These are phyloP conservation scores for Plectosphaerella cucumerina DNA, from an alignment of 2,329 filamentous ascomycete species.

Conservation along the genomic window DNA sequence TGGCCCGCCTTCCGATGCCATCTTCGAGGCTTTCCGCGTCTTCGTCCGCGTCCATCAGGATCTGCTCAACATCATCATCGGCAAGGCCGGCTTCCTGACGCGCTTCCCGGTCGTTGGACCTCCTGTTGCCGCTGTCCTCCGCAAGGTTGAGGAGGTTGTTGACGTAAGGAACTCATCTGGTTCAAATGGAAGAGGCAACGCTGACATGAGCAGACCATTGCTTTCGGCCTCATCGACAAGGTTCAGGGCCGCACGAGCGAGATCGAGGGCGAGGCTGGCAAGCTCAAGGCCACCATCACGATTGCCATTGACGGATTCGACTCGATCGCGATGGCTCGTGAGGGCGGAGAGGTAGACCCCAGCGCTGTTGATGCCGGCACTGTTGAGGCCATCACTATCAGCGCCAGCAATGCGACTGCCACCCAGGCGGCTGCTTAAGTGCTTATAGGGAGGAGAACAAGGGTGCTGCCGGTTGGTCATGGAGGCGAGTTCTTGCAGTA, in stretches of 20 bases:
- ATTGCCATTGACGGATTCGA: background rate
- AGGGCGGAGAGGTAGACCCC: too few species aligned
- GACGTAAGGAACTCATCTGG: slow-evolving; percentile 16
- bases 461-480: too few species aligned
- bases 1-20: slow-evolving; percentile 9
- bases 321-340: background rate
- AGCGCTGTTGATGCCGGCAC: too few species aligned
- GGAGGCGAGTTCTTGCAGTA: too few species aligned
- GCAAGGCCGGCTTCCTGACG: slow-evolving; percentile 23
- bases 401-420: too few species aligned
- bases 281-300: background rate
- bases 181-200: background rate
- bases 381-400: too few species aligned
- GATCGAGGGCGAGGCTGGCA: background rate
- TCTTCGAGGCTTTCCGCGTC: slow-evolving; percentile 22
- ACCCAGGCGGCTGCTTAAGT: too few species aligned
- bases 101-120: slow-evolving; percentile 21
- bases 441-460: too few species aligned
- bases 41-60: slow-evolving; percentile 24
- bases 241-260: slow-evolving; percentile 20
- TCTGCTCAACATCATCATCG: slow-evolving; percentile 27
- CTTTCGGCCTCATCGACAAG: slow-evolving; percentile 13
- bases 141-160: slow-evolving; percentile 15
- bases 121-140: slow-evolving; percentile 20
- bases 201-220: slow-evolving; percentile 10